Evolutionary conservation across 257 asterid genomes (phyloP).

Genomic region (Schizonepeta tenuifolia): DNA sequence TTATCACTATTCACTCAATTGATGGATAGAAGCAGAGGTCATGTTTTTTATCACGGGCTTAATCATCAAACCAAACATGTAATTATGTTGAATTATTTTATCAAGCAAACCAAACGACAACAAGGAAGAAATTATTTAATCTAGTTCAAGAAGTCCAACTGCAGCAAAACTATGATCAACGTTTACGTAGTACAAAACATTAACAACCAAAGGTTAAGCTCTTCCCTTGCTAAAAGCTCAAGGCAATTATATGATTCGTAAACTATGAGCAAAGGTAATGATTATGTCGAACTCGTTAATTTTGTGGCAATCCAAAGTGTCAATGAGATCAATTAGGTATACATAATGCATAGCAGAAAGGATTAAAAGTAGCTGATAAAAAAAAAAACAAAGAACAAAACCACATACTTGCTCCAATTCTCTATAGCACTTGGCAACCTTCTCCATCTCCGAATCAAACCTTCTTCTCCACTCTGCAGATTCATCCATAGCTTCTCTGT

Average conservation of each 20-base stretch:
- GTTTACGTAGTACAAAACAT: no score
- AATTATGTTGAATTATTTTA: no score
- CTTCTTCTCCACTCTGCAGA: slow-evolving; percentile 98
- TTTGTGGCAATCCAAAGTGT: background rate
- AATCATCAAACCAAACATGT: no score
- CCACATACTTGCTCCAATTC: slow-evolving; percentile 62
- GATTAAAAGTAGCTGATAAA: background rate
- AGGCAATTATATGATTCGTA: background rate
- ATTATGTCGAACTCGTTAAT: background rate
- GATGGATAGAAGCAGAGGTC: no score
- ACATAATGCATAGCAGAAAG: background rate
- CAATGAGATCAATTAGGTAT: background rate
- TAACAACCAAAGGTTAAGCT: background rate
- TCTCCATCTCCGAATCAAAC: slow-evolving; percentile 68
- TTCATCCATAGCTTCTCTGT: slow-evolving; percentile 99
- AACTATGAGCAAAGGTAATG: slow-evolving; percentile 1
- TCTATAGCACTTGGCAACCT: slow-evolving; percentile 51
- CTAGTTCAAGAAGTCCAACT: slow-evolving; percentile 7
- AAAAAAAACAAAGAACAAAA: slow-evolving; percentile 11
- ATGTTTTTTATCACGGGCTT: no score
- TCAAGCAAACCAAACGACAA: no score
- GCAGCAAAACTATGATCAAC: background rate
- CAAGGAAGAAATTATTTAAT: background rate
- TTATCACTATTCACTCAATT: no score
- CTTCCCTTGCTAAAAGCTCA: background rate